Percentiles rank a stretch among this genome's conserved stretches.
These are phyloP conservation scores for Multifurca ochricompacta DNA, from an alignment of 768 basidiomycete genomes.

Conservation along the genomic window DNA sequence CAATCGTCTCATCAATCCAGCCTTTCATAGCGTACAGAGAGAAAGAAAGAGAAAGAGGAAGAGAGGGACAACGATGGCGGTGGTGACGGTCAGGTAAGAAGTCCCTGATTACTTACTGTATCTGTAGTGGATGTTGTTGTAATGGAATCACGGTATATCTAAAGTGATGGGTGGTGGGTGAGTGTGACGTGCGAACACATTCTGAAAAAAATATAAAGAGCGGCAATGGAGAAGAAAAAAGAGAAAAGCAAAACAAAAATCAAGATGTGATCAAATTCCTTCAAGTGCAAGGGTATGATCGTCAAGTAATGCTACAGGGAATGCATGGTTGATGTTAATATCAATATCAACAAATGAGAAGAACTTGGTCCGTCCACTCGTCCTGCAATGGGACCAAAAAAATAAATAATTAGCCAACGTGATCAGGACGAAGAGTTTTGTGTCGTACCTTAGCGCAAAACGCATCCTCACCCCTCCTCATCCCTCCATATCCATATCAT, in stretches of 20 bases:
- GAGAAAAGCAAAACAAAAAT: not conserved
- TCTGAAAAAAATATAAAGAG: not conserved
- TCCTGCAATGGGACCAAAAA: not conserved
- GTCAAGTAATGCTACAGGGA: slow-evolving; percentile 21
- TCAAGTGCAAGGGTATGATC: slow-evolving; percentile 15
- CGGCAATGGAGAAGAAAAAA: slow-evolving; percentile 3
- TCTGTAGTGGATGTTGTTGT: not conserved
- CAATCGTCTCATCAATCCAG: not conserved
- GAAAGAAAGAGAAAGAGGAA: too few species aligned
- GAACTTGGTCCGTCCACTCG: slow-evolving; percentile 11
- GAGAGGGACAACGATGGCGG: too few species aligned
- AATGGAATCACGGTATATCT: too few species aligned
- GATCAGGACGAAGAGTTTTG: not conserved
- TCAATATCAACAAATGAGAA: slow-evolving; percentile 9
- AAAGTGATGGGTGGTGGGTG: too few species aligned
- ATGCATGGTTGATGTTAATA: slow-evolving; percentile 20
- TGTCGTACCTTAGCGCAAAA: slow-evolving; percentile 1
- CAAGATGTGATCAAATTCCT: slow-evolving; percentile 13
- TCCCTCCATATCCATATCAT: not conserved
- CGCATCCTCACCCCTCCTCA: not conserved
- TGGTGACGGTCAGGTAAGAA: not conserved
- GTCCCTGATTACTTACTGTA: not conserved
- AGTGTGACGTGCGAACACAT: not conserved
- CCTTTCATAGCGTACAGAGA: not conserved
- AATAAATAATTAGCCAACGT: not conserved